Evolutionary conservation across 225 moss, liverwort and hornwort genomes (phyloP), one percentile per base, ranked within the genome.

Genomic region (Bryoerythrophyllum caledonicum): DNA sequence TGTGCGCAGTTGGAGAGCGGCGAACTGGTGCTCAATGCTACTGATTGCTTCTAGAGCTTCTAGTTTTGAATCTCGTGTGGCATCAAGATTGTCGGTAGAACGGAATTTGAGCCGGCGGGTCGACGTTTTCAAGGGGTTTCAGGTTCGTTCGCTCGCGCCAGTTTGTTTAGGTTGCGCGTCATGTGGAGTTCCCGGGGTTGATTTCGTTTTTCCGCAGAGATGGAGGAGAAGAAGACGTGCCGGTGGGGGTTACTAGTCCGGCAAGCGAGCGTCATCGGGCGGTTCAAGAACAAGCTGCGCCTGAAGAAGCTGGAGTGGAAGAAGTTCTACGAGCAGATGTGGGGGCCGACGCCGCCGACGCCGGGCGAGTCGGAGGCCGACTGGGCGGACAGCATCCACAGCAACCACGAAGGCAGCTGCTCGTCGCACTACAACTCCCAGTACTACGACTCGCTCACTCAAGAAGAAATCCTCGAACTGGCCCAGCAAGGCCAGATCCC

Each of bases 281-380:
- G 83, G n/a, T 83, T 83, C 51, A 83, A 83, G 56, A 80, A 83
- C 14, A 83, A 80, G 73, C 76, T 83, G 8, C 72, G 83, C 12
- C 49, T 83, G 73, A 83, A 83, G 59, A 80, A 83, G 40, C 83
- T 83, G 2, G 83, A 83, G 68, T 83, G 83, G 83, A 83, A 83
- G 28, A 57, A 58, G 63, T 83, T 83, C 65, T 83, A 68, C 80
- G 83, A 83, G 56, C 76, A 83, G 41, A 61, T 83, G 1, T 83
- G 72, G 79, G 75, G 82, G 7, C 83, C 83, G 41, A 25, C 75
- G 60, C 46, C 60, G 38, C 67, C 66, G 46, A 49, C 37, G 70
- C 26, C 67, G 4, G 32, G 32, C 25, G 79, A 70, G 7, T 66
- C 75, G 2, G 73, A 79, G 72, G 19, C 28, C 10, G 80, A 80